Conservation (phyloP, 2,329 filamentous ascomycete genomes). For the Calonectria henricotiae region DNA sequence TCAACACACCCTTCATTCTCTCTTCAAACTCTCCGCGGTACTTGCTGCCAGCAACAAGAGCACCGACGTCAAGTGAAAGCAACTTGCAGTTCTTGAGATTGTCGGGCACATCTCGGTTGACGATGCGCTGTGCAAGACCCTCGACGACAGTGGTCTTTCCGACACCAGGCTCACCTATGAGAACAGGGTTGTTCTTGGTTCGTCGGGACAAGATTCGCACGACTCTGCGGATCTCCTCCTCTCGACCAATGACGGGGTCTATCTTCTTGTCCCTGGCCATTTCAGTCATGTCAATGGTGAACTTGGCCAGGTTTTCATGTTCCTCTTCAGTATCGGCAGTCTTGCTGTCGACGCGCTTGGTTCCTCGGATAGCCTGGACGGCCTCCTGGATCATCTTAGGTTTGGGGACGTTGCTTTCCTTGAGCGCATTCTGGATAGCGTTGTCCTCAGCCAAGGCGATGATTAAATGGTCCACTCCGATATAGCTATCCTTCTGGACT, state of each 20-base stretch:
- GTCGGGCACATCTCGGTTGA: slow-evolving; percentile 96
- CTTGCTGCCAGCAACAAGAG: slow-evolving; percentile 96
- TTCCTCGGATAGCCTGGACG: slow-evolving; percentile 93
- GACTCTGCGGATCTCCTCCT: slow-evolving; percentile 94
- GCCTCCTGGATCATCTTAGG: slow-evolving; percentile 91
- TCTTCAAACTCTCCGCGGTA: slow-evolving; percentile 99
- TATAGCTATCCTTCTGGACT: slow-evolving; percentile 96
- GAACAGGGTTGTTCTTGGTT: slow-evolving; percentile 98
- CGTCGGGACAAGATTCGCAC: slow-evolving; percentile 92
- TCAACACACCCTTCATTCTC: slow-evolving; percentile 98
- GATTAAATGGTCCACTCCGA: slow-evolving; percentile 96
- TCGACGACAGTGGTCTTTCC: slow-evolving; percentile 99
- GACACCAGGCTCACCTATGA: slow-evolving; percentile 98
- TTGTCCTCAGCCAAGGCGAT: slow-evolving; percentile 86
- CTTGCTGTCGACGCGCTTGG: slow-evolving; percentile 94
- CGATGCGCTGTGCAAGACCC: slow-evolving; percentile 93
- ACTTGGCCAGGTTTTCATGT: slow-evolving; percentile 96
- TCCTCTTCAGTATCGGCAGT: slow-evolving; percentile 94
- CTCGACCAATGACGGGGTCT: slow-evolving; percentile 95
- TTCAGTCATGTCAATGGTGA: slow-evolving; percentile 98
- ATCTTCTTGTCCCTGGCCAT: slow-evolving; percentile 98
- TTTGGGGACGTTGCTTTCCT: slow-evolving; percentile 93
- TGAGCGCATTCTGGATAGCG: slow-evolving; percentile 80
- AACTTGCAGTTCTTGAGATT: slow-evolving; percentile 95
- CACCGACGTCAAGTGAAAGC: slow-evolving; percentile 94